A percentile compares a stretch with the other conserved stretches of the same genome.
Conservation (phyloP, 139 green algal genomes). For the Ettlia oleoabundans region DNA sequence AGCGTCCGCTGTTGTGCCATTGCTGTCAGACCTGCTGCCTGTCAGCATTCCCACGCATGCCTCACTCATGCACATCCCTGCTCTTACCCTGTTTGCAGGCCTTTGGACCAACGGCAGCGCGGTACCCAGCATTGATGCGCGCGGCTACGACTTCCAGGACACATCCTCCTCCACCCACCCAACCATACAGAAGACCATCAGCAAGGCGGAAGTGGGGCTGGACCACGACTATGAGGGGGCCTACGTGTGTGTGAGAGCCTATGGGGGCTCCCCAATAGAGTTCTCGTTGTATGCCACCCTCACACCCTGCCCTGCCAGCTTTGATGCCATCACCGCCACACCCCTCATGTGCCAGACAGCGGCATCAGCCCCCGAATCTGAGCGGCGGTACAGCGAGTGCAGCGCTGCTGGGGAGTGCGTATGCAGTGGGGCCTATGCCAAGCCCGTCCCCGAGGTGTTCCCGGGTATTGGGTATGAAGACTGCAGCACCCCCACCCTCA, state of each 20-base stretch:
- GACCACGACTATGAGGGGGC: slow-evolving; percentile 19
- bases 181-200: slow-evolving; percentile 12
- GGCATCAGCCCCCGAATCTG: slow-evolving; percentile 9
- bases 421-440: slow-evolving; percentile 46
- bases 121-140: not conserved
- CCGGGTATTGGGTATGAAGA: slow-evolving; percentile 56
- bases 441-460: slow-evolving; percentile 49
- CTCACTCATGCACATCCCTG: not conserved
- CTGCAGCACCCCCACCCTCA: slow-evolving; percentile 40
- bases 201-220: not conserved
- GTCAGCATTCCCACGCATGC: too few relatives aligned
- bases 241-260: slow-evolving; percentile 57
- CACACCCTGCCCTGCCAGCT: slow-evolving; percentile 42
- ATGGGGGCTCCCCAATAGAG: slow-evolving; percentile 30
- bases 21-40: too few relatives aligned
- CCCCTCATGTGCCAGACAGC: slow-evolving; percentile 44
- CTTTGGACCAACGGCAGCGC: not conserved
- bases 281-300: slow-evolving; percentile 42
- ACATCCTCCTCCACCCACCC: slow-evolving; percentile 6
- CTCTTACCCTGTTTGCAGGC: not conserved
- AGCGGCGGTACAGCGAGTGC: slow-evolving; percentile 50
- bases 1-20: too few relatives aligned
- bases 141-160: slow-evolving; percentile 11
- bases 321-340: slow-evolving; percentile 12
- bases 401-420: slow-evolving; percentile 42